Evolutionary conservation across 257 asterid genomes (phyloP).

Genomic region (Solanum piurae): DNA sequence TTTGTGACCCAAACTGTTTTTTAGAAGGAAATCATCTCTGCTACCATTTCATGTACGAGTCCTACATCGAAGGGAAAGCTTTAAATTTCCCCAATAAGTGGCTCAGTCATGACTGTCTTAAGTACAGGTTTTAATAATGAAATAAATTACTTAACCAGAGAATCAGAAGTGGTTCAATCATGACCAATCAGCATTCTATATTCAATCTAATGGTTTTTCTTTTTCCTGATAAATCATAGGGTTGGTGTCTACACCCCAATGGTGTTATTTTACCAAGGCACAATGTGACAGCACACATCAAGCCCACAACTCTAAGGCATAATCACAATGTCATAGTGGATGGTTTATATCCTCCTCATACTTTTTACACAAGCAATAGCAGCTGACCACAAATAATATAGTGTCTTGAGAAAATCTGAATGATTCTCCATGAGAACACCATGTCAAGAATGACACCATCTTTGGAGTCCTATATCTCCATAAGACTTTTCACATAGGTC

Average conservation of each 20-base stretch:
- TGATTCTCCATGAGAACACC: not conserved
- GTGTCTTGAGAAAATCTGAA: not conserved
- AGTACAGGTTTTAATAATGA: not conserved
- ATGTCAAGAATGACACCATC: not conserved
- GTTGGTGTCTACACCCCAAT: not conserved
- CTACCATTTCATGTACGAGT: not conserved
- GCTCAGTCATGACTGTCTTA: not conserved
- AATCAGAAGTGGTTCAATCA: not conserved
- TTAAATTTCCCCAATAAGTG: not conserved
- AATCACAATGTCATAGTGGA: not conserved
- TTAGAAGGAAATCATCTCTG: not conserved
- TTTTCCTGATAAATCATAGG: not conserved
- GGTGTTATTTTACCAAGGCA: not conserved
- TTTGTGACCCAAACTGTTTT: not conserved
- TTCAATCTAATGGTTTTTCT: not conserved
- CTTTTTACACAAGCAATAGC: not conserved
- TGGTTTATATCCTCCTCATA: not conserved
- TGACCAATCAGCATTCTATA: not conserved
- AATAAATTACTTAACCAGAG: not conserved
- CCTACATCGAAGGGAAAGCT: not conserved
- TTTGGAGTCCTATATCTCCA: not conserved
- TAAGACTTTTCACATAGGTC: not conserved
- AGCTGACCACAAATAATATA: not conserved
- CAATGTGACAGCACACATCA: not conserved
- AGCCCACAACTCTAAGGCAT: not conserved